Evolutionary conservation across 371 early-diverging fungal genomes (phyloP).

Genomic region (Batkoa obscura): DNA sequence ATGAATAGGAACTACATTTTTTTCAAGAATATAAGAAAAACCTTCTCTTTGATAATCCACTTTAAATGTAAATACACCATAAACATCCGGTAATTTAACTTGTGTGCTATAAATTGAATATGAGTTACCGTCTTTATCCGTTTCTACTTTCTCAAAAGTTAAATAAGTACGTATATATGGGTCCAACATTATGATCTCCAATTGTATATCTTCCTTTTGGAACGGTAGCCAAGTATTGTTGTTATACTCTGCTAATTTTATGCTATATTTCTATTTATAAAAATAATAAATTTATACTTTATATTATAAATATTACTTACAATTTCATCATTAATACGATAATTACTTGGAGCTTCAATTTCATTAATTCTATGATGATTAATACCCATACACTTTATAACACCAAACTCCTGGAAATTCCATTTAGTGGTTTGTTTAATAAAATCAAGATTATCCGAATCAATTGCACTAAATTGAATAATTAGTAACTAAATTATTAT

Average conservation of each 20-base stretch:
- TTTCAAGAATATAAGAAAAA: conserved; percentile 39
- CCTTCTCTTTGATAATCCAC: conserved; percentile 81
- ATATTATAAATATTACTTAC: conserved; percentile 21
- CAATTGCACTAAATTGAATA: conserved; percentile 8
- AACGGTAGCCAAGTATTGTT: conserved; percentile 66
- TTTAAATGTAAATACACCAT: conserved; percentile 89
- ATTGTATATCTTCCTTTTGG: conserved; percentile 49
- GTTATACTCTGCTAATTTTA: conserved; percentile 56
- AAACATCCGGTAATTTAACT: conserved; percentile 72
- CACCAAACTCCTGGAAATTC: conserved; percentile 85
- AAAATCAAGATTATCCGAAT: conserved; percentile 53
- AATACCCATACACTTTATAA: conserved; percentile 37
- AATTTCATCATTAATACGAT: conserved; percentile 79
- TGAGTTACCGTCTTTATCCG: conserved; percentile 7
- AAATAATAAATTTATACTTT: background rate
- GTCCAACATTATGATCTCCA: conserved; percentile 90
- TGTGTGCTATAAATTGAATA: conserved; percentile 26
- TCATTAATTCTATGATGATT: conserved; percentile 53
- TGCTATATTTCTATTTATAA: conserved; percentile 37
- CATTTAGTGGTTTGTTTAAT: conserved; percentile 54
- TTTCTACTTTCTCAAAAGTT: conserved; percentile 16
- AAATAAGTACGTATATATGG: conserved; percentile 80
- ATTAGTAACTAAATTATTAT: no score
- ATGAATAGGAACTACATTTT: conserved; percentile 62
- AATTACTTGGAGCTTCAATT: conserved; percentile 38